Base-by-base conservation (phyloP, 257 asterid genomes). In the Nicotiana tomentosiformis region DNA sequence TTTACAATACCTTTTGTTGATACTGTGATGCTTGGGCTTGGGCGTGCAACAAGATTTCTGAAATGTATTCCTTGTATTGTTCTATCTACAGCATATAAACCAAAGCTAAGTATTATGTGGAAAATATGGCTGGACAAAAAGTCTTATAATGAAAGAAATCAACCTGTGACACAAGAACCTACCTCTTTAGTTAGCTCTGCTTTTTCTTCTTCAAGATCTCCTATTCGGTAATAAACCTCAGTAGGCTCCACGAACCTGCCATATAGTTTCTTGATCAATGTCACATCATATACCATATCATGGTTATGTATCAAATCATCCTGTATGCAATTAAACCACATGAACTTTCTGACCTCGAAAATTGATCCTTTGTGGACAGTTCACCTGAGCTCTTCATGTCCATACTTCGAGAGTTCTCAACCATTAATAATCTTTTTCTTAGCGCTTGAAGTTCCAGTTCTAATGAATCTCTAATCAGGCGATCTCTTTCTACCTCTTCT, bases 11-110 rank as follows among this genome's bases (percentile, higher is more conserved):
- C 98, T 89, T 93, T 76, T 92, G 90, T 84, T 95, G 97, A 87
- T 92, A 95, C 86, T 92, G 97, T 43, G 91, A 88, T 84, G 98
- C 92, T 86, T 95, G 98, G 74, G 98, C 97, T 87, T 95, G 97
- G 84, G 96, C 91, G 78, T 93, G 98, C 93, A 93, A 79, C 68
- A 92, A 85, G 78, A 93, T 88, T 90, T 93, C 98, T 83, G 97
- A 88, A 82, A 91, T 87, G 84, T 93, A 91, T 70, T 86, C 94
- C 83, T 90, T 90, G 87, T 87, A 86, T 84, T 89, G 97, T 86
- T 86, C 89, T 77, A 95, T 88, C 97, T 95, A 87, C 91, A 88
- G 32, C 76, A 80, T 62, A 83, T 65, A 79, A 56, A 86, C 87
- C 78, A 57, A 77, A 78, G 77, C 62, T 29, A 70, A 83, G 83